These are phyloP conservation scores for Ophiostoma populinum DNA, from an alignment of 2,329 filamentous ascomycete genomes.

Conservation along the genomic window DNA sequence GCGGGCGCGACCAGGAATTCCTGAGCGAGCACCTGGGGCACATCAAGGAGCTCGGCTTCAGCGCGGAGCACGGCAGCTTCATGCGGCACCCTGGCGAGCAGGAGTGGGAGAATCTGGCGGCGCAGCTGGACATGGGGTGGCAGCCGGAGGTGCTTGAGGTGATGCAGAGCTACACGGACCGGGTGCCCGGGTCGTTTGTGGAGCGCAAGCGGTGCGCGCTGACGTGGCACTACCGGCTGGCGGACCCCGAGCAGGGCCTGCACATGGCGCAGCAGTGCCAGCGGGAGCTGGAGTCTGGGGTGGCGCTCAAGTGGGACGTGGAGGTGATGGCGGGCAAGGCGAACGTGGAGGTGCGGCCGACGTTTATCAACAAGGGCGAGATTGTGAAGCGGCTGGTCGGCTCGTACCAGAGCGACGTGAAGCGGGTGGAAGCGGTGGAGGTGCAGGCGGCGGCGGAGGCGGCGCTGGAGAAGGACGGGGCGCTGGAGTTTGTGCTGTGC, in stretches of 20 bases:
- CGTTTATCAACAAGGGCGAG: slow-evolving; percentile 95
- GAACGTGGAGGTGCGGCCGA: slow-evolving; percentile 90
- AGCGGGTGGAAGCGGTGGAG: background rate
- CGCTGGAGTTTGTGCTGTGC: slow-evolving; percentile 76
- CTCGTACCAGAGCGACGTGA: slow-evolving; percentile 41
- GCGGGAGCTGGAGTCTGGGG: slow-evolving; percentile 59
- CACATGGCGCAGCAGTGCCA: slow-evolving; percentile 70
- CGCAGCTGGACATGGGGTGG: slow-evolving; percentile 82
- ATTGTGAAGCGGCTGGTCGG: slow-evolving; percentile 72
- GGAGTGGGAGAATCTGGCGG: slow-evolving; percentile 78
- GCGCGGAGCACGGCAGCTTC: slow-evolving; percentile 93
- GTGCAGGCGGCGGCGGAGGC: background rate
- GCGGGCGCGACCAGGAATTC: slow-evolving; percentile 83
- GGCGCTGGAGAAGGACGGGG: slow-evolving; percentile 18
- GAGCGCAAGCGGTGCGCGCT: slow-evolving; percentile 87
- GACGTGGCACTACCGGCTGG: slow-evolving; percentile 93
- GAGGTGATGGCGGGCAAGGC: slow-evolving; percentile 96
- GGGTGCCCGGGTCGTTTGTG: slow-evolving; percentile 74
- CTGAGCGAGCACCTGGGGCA: slow-evolving; percentile 83
- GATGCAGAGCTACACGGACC: slow-evolving; percentile 79
- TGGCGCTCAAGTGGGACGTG: slow-evolving; percentile 68
- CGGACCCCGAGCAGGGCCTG: slow-evolving; percentile 68
- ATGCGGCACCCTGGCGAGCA: slow-evolving; percentile 62
- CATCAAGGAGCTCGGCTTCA: slow-evolving; percentile 76
- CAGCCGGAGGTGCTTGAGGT: slow-evolving; percentile 67